phyloP scores from a whole-genome alignment of 2,329 filamentous ascomycete genomes.

The Aspergillus tubingensis region DNA sequence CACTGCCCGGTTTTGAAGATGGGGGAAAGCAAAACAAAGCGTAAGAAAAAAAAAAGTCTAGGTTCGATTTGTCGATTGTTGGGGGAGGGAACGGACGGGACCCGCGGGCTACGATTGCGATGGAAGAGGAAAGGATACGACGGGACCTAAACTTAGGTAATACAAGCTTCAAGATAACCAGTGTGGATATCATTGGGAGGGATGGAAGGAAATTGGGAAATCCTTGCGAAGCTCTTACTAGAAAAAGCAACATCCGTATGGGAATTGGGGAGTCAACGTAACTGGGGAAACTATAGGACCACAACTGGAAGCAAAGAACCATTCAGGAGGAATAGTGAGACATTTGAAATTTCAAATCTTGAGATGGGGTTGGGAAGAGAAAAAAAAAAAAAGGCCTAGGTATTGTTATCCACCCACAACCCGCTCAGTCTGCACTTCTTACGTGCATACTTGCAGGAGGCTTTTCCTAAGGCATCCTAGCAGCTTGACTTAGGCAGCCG shows the following conservation, averaged over 20 bases:
- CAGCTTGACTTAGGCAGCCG: constrained; percentile 2
- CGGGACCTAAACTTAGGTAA: neutral
- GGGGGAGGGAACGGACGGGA: neutral
- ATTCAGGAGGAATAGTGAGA: neutral
- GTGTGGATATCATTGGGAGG: too few relatives aligned
- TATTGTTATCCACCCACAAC: neutral
- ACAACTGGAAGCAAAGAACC: neutral
- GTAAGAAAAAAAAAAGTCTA: neutral
- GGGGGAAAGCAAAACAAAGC: neutral
- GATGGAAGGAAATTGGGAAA: too few relatives aligned
- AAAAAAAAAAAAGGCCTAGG: neutral
- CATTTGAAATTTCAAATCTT: neutral
- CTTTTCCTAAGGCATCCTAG: neutral
- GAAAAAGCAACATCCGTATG: neutral
- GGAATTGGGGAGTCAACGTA: too few relatives aligned
- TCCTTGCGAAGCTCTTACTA: too few relatives aligned
- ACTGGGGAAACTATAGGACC: too few relatives aligned
- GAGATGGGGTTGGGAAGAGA: neutral
- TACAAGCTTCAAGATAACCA: too few relatives aligned
- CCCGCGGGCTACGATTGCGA: neutral
- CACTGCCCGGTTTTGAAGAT: neutral
- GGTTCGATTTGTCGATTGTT: neutral
- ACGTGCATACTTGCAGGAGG: constrained; percentile 4
- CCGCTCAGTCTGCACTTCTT: neutral
- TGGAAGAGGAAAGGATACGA: neutral